Percentiles rank a stretch among this genome's conserved stretches.
Conservation (phyloP, 495 filamentous ascomycete species). For the Hypomontagnella monticulosa region DNA sequence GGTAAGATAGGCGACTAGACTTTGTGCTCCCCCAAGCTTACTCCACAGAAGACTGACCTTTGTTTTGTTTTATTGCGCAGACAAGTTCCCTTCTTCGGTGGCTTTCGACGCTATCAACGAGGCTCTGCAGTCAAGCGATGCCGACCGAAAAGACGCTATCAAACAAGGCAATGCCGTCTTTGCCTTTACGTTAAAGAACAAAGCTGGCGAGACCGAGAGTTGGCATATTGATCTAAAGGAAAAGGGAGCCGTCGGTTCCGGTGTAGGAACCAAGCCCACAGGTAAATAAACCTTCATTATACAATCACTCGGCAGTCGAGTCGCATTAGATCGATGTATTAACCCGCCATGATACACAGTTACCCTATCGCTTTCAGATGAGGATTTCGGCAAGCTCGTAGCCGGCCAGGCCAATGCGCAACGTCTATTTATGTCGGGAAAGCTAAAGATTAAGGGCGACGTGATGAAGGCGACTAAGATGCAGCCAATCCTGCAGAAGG, state of each 20-base stretch:
- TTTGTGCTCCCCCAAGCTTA: conserved; percentile 5
- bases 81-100: conserved; percentile 86
- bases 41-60: conserved; percentile 9
- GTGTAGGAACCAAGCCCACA: conserved; percentile 79
- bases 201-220: conserved; percentile 75
- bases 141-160: conserved; percentile 85
- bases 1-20: conserved; percentile 57
- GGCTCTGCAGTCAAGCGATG: conserved; percentile 72
- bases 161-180: conserved; percentile 89
- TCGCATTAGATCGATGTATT: conserved; percentile 11
- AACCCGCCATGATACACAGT: conserved; percentile 60
- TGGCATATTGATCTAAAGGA: conserved; percentile 98
- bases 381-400: conserved; percentile 84
- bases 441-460: conserved; percentile 97
- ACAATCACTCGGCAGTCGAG: not conserved
- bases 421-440: conserved; percentile 94
- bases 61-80: too few relatives aligned
- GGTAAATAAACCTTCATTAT: conserved; percentile 58
- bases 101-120: conserved; percentile 90
- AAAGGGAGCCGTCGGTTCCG: conserved; percentile 82
- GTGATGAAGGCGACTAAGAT: conserved; percentile 99
- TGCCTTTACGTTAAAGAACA: conserved; percentile 92
- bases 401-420: conserved; percentile 93
- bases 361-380: conserved; percentile 83
- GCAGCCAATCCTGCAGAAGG: conserved; percentile 92